Conservation (phyloP, 2,329 filamentous ascomycete genomes). For the Teratosphaeriaceae sp. region DNA sequence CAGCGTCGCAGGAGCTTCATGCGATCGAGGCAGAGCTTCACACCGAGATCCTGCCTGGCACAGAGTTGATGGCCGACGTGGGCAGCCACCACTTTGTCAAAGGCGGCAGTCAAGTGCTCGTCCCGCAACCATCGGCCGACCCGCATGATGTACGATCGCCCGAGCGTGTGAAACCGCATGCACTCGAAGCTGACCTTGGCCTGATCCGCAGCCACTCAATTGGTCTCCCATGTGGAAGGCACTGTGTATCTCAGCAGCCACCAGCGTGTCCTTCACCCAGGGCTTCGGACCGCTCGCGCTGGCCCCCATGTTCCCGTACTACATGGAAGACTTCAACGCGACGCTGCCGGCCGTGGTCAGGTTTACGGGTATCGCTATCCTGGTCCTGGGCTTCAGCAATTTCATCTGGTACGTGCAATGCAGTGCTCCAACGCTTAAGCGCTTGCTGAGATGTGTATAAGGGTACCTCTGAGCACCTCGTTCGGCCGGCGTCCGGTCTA, state of each 20-base stretch:
- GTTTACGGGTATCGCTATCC: conserved; percentile 38
- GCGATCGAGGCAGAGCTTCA: conserved; percentile 48
- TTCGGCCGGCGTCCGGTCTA: conserved; percentile 50
- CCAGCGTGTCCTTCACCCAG: conserved; percentile 46
- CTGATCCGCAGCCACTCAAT: conserved; percentile 30
- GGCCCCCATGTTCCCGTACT: conserved; percentile 53
- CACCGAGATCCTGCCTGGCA: conserved; percentile 50
- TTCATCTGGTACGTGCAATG: conserved; percentile 47
- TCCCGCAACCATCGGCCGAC: conserved; percentile 45
- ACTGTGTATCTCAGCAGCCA: conserved; percentile 41
- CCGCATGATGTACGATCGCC: conserved; percentile 38
- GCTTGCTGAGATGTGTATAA: conserved; percentile 18
- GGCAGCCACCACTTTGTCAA: conserved; percentile 60
- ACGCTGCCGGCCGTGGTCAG: conserved; percentile 12
- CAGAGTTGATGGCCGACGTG: conserved; percentile 56
- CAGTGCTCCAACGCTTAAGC: not conserved
- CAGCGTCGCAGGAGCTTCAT: conserved; percentile 32
- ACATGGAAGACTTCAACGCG: conserved; percentile 49
- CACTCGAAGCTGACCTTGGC: not conserved
- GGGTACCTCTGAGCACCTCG: conserved; percentile 50
- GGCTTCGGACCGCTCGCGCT: conserved; percentile 50
- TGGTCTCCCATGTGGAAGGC: conserved; percentile 45
- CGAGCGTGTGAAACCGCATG: no score
- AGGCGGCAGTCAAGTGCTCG: conserved; percentile 40
- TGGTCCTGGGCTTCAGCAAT: conserved; percentile 54